Percentiles rank a stretch among this genome's conserved stretches.
phyloP scores from a whole-genome alignment of 371 early-diverging fungal species.

The Umbelopsis sp. region DNA sequence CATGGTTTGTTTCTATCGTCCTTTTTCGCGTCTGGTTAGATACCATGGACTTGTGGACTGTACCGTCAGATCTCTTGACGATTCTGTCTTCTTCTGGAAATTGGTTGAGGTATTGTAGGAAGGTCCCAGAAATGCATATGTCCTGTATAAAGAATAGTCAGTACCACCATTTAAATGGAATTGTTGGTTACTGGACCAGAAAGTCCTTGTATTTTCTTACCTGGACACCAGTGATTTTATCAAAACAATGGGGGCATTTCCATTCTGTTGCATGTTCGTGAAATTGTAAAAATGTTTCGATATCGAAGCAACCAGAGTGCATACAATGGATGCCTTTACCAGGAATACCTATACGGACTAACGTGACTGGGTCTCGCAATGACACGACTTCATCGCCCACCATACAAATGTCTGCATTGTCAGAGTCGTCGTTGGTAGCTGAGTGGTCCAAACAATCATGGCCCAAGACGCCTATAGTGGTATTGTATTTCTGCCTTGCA shows the following conservation, averaged over 20 bases:
- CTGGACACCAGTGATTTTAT: constrained; percentile 34
- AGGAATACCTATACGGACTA: constrained; percentile 41
- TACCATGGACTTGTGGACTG: background rate
- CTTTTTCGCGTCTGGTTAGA: constrained; percentile 11
- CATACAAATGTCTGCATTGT: constrained; percentile 30
- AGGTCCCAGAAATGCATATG: constrained; percentile 29
- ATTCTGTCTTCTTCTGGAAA: constrained; percentile 29
- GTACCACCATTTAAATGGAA: too few species aligned
- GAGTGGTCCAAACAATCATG: background rate
- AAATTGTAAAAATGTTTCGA: constrained; percentile 22
- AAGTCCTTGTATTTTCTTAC: constrained; percentile 9
- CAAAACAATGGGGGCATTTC: constrained; percentile 34
- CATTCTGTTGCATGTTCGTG: constrained; percentile 22
- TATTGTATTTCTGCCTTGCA: constrained; percentile 23
- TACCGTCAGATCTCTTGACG: constrained; percentile 11
- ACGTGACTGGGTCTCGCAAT: constrained; percentile 37
- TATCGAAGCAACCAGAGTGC: constrained; percentile 46
- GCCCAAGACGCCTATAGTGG: background rate
- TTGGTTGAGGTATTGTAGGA: constrained; percentile 23
- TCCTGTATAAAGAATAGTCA: constrained; percentile 21
- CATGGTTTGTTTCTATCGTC: constrained; percentile 8
- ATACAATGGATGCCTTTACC: constrained; percentile 42
- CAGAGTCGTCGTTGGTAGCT: constrained; percentile 18
- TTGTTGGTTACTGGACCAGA: background rate
- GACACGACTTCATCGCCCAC: constrained; percentile 37